A percentile compares a stretch with the other conserved stretches of the same genome.
Conservation (phyloP, 2,329 filamentous ascomycete species). For the Ceratocystis alfenasii region DNA sequence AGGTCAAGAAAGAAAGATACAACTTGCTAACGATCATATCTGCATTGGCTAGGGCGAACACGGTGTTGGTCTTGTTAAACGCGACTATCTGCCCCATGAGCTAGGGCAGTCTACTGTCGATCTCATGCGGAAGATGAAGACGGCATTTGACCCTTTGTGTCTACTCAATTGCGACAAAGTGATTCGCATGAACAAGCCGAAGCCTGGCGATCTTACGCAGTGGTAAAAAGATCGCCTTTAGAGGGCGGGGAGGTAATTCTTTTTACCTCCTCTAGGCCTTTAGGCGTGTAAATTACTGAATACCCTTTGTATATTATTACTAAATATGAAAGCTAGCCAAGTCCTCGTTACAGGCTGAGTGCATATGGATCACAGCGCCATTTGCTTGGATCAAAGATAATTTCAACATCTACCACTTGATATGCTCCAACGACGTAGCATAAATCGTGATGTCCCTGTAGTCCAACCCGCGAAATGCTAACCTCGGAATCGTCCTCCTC, state of each 20-base stretch:
- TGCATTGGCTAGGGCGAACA: slow-evolving; percentile 52
- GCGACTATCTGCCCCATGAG: slow-evolving; percentile 71
- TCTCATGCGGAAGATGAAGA: slow-evolving; percentile 75
- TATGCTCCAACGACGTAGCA: slow-evolving; percentile 60
- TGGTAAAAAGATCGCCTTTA: slow-evolving; percentile 30
- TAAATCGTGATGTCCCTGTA: slow-evolving; percentile 61
- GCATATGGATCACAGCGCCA: slow-evolving; percentile 34
- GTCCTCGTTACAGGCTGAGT: not conserved
- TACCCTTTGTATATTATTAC: slow-evolving; percentile 9
- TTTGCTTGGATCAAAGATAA: slow-evolving; percentile 45
- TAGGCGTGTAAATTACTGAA: not conserved
- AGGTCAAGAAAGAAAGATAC: not conserved
- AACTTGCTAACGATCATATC: not conserved
- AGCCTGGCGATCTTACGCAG: slow-evolving; percentile 34
- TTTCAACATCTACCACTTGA: slow-evolving; percentile 55
- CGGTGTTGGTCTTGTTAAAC: slow-evolving; percentile 71
- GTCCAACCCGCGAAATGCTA: slow-evolving; percentile 50
- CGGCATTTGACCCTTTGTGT: slow-evolving; percentile 64
- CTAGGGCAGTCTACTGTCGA: slow-evolving; percentile 63
- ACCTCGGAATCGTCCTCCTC: slow-evolving; percentile 57
- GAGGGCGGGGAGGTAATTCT: not conserved
- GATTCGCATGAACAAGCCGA: slow-evolving; percentile 44
- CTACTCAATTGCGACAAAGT: slow-evolving; percentile 60
- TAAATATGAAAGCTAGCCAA: not conserved
- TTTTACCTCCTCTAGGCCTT: not conserved